phyloP scores from a whole-genome alignment of 2,329 filamentous ascomycete genomes.

The Clonostachys solani region DNA sequence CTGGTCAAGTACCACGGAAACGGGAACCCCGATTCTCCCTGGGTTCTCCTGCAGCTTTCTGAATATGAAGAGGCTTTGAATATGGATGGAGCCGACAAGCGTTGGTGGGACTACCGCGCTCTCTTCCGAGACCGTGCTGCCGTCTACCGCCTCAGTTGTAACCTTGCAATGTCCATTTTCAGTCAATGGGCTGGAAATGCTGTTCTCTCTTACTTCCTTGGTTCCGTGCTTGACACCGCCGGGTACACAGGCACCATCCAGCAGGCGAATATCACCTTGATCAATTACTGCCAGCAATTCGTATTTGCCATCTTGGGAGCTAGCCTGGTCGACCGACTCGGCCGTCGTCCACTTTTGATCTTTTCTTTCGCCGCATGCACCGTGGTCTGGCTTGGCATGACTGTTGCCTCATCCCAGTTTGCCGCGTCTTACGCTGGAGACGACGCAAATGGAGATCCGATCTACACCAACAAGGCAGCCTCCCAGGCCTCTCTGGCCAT shows the following conservation, averaged over 20 bases:
- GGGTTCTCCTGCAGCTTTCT: constrained; percentile 27
- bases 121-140: constrained; percentile 32
- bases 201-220: constrained; percentile 43
- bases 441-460: constrained; percentile 12
- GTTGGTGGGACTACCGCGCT: constrained; percentile 42
- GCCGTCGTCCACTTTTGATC: constrained; percentile 46
- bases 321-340: constrained; percentile 39
- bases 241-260: constrained; percentile 32
- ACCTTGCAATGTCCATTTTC: constrained; percentile 34
- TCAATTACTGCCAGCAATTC: constrained; percentile 43
- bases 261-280: constrained; percentile 41
- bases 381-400: constrained; percentile 43
- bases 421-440: constrained; percentile 17
- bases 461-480: constrained; percentile 21
- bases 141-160: constrained; percentile 38
- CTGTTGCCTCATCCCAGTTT: constrained; percentile 33
- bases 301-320: constrained; percentile 42
- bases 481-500: constrained; percentile 42
- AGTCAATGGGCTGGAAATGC: constrained; percentile 39
- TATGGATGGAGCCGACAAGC: constrained; percentile 38
- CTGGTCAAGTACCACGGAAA: constrained; percentile 34
- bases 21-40: constrained; percentile 27
- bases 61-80: constrained; percentile 40
- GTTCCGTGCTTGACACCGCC: constrained; percentile 43
- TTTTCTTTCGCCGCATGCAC: constrained; percentile 39